These are phyloP conservation scores for Ophiocytium majus DNA, from an alignment of 352 stramenopile genomes.

Conservation along the genomic window DNA sequence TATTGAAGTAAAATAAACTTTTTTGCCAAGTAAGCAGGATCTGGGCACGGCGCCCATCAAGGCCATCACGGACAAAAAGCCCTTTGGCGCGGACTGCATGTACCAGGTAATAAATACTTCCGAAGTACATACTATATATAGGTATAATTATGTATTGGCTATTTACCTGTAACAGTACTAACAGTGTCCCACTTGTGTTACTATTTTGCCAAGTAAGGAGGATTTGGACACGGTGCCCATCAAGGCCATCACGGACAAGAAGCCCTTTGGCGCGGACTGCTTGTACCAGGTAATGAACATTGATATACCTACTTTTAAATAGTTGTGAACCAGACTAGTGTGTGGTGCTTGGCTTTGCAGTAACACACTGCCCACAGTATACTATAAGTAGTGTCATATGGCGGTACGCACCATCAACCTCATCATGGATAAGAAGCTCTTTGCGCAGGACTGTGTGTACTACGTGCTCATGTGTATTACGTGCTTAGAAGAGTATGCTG, in stretches of 20 bases:
- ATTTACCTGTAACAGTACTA: neutral
- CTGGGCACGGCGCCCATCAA: conserved; percentile 38
- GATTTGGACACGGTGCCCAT: conserved; percentile 38
- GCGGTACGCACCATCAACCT: too few species aligned
- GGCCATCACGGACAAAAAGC: conserved; percentile 49
- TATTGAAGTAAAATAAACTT: conserved; percentile 10
- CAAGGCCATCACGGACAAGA: conserved; percentile 51
- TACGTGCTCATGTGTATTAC: too few species aligned
- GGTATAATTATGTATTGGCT: neutral
- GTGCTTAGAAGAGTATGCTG: too few species aligned
- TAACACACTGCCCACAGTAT: too few species aligned
- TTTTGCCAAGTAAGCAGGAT: conserved; percentile 16
- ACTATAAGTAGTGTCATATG: too few species aligned
- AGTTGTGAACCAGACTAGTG: neutral
- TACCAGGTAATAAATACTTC: conserved; percentile 26
- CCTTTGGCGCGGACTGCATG: conserved; percentile 47
- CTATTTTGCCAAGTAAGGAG: too few species aligned
- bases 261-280: conserved; percentile 50
- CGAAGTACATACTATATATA: neutral
- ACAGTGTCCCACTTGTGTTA: too few species aligned
- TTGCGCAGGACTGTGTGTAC: too few species aligned
- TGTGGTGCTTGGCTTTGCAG: too few species aligned
- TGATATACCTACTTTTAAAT: conserved; percentile 8
- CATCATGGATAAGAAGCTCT: too few species aligned
- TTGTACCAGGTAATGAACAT: conserved; percentile 36